These are phyloP conservation scores for Candida rishiriensis DNA, from an alignment of 805 yeast species.

Conservation along the genomic window DNA sequence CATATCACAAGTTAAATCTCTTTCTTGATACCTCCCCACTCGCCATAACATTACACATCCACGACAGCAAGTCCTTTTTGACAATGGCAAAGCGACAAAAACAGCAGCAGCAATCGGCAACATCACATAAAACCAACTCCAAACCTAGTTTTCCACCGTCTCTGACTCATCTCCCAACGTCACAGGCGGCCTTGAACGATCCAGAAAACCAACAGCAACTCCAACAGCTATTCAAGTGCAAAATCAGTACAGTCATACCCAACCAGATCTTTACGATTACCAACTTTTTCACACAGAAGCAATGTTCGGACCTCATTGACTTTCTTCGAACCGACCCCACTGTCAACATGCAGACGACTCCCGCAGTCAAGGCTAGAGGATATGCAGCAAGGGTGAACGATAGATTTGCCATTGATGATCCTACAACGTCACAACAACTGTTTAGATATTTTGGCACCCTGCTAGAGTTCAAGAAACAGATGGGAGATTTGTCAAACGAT, in stretches of 20 bases:
- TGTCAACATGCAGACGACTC: constrained; percentile 40
- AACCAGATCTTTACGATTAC: constrained; percentile 39
- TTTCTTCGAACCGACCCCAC: constrained; percentile 18
- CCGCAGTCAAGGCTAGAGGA: constrained; percentile 41
- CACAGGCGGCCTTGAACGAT: neutral
- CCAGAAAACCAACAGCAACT: neutral
- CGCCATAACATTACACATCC: too few relatives aligned
- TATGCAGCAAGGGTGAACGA: constrained; percentile 60
- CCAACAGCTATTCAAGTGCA: constrained; percentile 6
- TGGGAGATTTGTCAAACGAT: constrained; percentile 24
- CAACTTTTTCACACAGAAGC: constrained; percentile 33
- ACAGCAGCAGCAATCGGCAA: too few relatives aligned
- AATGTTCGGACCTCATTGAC: constrained; percentile 37
- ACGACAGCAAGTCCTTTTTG: too few relatives aligned
- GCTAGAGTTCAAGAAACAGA: constrained; percentile 27
- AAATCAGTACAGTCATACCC: constrained; percentile 14
- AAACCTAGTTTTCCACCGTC: neutral
- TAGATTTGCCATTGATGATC: constrained; percentile 39
- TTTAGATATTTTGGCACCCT: constrained; percentile 39
- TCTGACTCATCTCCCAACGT: neutral
- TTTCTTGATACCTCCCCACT: too few relatives aligned
- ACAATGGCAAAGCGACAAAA: too few relatives aligned
- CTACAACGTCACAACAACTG: constrained; percentile 31
- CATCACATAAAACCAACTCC: too few relatives aligned
- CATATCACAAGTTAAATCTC: too few relatives aligned